Percentiles rank a stretch among this genome's conserved stretches.
Conservation (phyloP, 495 filamentous ascomycete species). For the Trichoderma orchidacearum region DNA sequence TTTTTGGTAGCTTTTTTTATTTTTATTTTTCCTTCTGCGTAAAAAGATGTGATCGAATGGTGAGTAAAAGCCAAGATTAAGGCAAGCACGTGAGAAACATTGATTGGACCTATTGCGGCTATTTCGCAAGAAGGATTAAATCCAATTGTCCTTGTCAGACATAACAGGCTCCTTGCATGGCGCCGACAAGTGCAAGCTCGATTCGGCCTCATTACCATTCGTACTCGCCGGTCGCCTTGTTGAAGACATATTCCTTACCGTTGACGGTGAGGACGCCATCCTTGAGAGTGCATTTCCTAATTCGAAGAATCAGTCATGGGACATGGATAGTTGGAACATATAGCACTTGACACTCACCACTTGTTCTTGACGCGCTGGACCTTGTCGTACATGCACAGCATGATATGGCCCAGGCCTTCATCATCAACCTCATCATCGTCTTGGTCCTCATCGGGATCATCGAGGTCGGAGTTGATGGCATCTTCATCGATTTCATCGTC, state of each 20-base stretch:
- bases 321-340: not conserved
- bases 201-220: slow-evolving; percentile 57
- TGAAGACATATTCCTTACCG: slow-evolving; percentile 92
- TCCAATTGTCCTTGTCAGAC: no score
- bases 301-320: not conserved
- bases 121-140: no score
- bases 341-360: slow-evolving; percentile 44
- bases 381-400: slow-evolving; percentile 99
- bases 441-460: slow-evolving; percentile 79
- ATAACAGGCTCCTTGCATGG: not conserved
- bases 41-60: not conserved
- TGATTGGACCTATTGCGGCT: no score
- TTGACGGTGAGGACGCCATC: slow-evolving; percentile 88
- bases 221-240: slow-evolving; percentile 92
- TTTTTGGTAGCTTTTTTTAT: not conserved
- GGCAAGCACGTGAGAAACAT: not conserved
- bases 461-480: slow-evolving; percentile 96
- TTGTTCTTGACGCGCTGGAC: slow-evolving; percentile 99
- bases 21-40: not conserved
- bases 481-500: slow-evolving; percentile 72
- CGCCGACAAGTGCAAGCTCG: not conserved
- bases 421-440: slow-evolving; percentile 74
- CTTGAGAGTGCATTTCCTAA: slow-evolving; percentile 91
- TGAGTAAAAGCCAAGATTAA: not conserved
- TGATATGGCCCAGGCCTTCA: slow-evolving; percentile 62